phyloP scores from a whole-genome alignment of 192 early-diverging fungal species.

The Mortierella antarctica region DNA sequence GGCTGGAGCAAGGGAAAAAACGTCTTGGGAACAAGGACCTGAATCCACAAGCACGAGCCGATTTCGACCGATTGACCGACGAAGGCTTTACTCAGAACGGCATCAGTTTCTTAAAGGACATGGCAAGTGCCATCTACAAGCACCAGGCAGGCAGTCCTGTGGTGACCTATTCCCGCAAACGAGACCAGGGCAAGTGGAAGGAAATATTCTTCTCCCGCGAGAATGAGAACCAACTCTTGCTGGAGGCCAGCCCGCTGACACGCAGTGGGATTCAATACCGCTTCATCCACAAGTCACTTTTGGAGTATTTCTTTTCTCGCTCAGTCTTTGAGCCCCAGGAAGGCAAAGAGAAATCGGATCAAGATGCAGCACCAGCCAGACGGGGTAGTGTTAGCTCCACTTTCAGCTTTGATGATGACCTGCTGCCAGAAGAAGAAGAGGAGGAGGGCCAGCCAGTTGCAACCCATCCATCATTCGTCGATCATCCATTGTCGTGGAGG shows the following conservation, averaged over 20 bases:
- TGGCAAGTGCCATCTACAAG: conserved; percentile 1
- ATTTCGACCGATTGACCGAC: too few species aligned
- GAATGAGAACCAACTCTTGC: background rate
- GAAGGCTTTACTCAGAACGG: background rate
- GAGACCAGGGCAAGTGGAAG: background rate
- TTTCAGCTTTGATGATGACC: background rate
- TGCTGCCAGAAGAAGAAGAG: background rate
- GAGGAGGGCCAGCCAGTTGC: too few species aligned
- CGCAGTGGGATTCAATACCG: background rate
- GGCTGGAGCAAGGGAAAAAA: background rate
- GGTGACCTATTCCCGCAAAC: background rate
- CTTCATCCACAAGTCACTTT: conserved; percentile 9
- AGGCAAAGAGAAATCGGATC: background rate
- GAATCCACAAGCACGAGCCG: too few species aligned
- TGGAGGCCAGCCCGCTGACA: conserved; percentile 5
- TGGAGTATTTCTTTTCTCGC: conserved; percentile 11
- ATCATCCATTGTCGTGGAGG: background rate
- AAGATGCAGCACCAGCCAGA: background rate
- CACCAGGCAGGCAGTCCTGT: background rate
- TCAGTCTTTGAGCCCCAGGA: conserved; percentile 5
- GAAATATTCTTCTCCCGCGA: background rate
- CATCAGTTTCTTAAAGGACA: background rate
- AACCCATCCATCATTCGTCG: too few species aligned
- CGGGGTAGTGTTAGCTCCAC: background rate
- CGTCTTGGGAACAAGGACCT: background rate